Conservation (phyloP, 2,329 filamentous ascomycete species). For the Apiospora malaysiana region DNA sequence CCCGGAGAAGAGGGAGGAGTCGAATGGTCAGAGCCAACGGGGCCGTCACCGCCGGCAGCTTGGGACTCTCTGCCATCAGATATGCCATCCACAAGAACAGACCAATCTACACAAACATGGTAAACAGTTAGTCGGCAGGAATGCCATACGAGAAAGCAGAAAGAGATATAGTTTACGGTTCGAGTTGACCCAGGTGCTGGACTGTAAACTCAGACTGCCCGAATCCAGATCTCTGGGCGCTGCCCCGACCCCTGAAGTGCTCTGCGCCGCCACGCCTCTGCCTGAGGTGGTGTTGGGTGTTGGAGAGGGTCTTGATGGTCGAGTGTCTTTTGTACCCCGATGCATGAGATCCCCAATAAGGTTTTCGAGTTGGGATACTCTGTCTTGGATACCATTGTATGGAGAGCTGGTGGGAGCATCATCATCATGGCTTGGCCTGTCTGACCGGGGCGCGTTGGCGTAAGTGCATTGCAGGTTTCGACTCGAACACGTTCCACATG, state of each 20-base stretch:
- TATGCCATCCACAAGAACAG: slow-evolving; percentile 10
- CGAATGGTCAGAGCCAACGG: neutral
- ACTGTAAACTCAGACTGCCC: neutral
- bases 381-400: neutral
- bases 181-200: neutral
- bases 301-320: neutral
- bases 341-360: neutral
- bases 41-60: neutral
- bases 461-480: neutral
- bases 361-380: neutral
- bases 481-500: slow-evolving; percentile 31
- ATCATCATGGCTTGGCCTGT: neutral
- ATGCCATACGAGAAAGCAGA: neutral
- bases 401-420: neutral
- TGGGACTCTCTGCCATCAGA: neutral
- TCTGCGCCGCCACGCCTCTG: no score
- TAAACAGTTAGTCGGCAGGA: neutral
- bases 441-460: neutral
- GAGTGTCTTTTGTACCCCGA: neutral
- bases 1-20: neutral
- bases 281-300: neutral
- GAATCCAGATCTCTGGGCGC: neutral
- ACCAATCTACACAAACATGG: neutral
- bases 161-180: neutral
- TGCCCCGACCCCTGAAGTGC: neutral